Evolutionary conservation across 2,329 filamentous ascomycete genomes (phyloP), one percentile per base, ranked within the genome.

Genomic region (Didymella lethalis): DNA sequence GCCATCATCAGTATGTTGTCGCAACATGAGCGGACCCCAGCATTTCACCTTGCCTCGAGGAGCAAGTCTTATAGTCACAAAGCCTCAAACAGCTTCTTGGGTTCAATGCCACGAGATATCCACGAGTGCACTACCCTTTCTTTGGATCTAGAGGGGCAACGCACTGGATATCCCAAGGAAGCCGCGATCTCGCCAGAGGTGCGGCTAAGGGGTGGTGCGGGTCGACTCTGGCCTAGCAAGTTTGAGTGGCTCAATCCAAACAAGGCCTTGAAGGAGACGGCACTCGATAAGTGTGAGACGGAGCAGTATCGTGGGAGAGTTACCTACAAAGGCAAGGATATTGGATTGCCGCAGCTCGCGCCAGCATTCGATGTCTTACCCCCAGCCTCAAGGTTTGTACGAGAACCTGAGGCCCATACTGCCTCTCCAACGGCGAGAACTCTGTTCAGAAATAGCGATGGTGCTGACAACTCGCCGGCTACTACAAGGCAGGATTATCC

Each of bases 131-230:
- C 29, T 23, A 10, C 16, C 25, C 18, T 40, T 7, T 44, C 54
- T 10, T 5, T 48, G n/a, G 31, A 43, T 10, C 7, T 34, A 16
- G 7, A 29, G 2, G 31, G 26, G n/a, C 32, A n/a, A n/a, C n/a
- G 14, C 8, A 26, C 16, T 16, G 18, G 18, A 16, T 23, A 12
- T 11, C 4, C 12, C 3, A 44, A 18, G 45, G 6, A 44, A 2
- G 10, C 6, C 14, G 12, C 25, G 23, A 16, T n/a, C 14, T 2
- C 16, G 11, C 38, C 47, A 18, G 40, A 7, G 11, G 32, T n/a
- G 23, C 40, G n/a, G 12, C 50, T 54, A 7, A 50, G 56, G 7
- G 46, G 55, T 10, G 55, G 49, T 20, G 45, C 11, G 5, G 31
- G 26, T 12, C 20, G 29, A 26, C 44, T 16, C 26, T 44, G 48